Percentiles rank a stretch among this genome's conserved stretches.
Conservation (phyloP, 345 rosid genomes). For the Ceriops zippeliana region DNA sequence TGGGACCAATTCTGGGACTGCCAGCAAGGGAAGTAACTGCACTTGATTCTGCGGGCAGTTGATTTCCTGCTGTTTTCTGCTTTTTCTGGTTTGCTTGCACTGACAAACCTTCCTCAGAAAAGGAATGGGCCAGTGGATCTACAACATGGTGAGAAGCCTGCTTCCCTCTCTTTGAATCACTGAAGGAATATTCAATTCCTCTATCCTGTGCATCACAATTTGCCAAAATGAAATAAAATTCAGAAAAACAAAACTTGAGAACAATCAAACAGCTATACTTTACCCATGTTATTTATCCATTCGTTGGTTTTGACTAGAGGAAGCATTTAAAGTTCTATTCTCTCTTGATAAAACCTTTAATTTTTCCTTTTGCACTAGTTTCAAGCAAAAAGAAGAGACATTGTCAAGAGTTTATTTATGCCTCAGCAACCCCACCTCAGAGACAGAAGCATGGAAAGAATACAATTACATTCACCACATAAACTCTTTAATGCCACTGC, state of each 20-base stretch:
- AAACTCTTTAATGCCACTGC: too few relatives aligned
- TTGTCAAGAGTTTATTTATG: too few relatives aligned
- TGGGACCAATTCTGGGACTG: conserved; percentile 12
- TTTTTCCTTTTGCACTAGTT: too few relatives aligned
- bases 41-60: conserved; percentile 9
- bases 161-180: conserved; percentile 30
- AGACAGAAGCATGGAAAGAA: too few relatives aligned
- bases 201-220: conserved; percentile 40
- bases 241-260: neutral
- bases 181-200: conserved; percentile 42
- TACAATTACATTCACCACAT: too few relatives aligned
- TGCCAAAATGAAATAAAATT: conserved; percentile 7
- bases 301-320: neutral
- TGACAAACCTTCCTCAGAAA: conserved; percentile 11
- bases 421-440: too few relatives aligned
- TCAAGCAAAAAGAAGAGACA: too few relatives aligned
- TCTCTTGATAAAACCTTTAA: neutral
- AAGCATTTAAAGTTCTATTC: neutral
- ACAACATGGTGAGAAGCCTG: conserved; percentile 17
- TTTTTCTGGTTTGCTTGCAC: conserved; percentile 21
- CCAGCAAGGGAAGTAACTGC: conserved; percentile 3
- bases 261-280: neutral
- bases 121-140: conserved; percentile 12
- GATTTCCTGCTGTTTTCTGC: conserved; percentile 31
- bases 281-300: neutral